Evolutionary conservation across 1,139 yeast species (phyloP).

Genomic region (Zygosaccharomyces pseudobailii): DNA sequence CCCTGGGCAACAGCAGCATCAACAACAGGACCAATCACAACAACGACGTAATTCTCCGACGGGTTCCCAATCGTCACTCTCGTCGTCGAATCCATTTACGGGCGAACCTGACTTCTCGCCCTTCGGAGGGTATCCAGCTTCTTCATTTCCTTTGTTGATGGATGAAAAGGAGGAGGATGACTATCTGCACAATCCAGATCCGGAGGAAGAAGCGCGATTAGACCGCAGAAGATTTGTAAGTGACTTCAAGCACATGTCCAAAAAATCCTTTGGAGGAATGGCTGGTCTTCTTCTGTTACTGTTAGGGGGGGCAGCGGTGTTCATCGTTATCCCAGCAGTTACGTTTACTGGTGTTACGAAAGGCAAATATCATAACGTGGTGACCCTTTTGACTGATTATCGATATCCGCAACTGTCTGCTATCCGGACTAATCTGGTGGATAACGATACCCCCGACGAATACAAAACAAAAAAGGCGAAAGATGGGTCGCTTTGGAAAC

Average conservation of each 20-base stretch:
- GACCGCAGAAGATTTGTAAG: constrained; percentile 58
- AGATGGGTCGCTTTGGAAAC: constrained; percentile 60
- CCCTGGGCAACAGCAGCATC: constrained; percentile 23
- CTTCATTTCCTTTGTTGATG: constrained; percentile 76
- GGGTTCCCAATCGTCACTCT: constrained; percentile 29
- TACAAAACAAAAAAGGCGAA: constrained; percentile 45
- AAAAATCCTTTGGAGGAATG: constrained; percentile 53
- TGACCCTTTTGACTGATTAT: constrained; percentile 46
- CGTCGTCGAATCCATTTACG: constrained; percentile 31
- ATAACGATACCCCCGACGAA: constrained; percentile 69
- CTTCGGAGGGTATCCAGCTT: constrained; percentile 91
- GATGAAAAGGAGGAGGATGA: constrained; percentile 93
- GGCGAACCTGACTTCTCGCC: constrained; percentile 61
- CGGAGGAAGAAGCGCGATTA: constrained; percentile 75
- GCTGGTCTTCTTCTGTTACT: constrained; percentile 53
- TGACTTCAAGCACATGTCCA: constrained; percentile 59
- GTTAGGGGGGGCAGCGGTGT: constrained; percentile 58
- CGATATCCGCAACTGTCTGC: constrained; percentile 57
- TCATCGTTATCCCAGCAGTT: constrained; percentile 67
- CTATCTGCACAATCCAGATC: constrained; percentile 89
- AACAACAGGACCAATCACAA: constrained; percentile 6
- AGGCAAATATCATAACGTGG: constrained; percentile 27
- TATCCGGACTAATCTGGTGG: constrained; percentile 58
- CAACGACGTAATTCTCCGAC: constrained; percentile 19
- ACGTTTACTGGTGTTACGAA: constrained; percentile 64